Conservation (phyloP, 441 rosid species). For the Dalechampia spathulata region DNA sequence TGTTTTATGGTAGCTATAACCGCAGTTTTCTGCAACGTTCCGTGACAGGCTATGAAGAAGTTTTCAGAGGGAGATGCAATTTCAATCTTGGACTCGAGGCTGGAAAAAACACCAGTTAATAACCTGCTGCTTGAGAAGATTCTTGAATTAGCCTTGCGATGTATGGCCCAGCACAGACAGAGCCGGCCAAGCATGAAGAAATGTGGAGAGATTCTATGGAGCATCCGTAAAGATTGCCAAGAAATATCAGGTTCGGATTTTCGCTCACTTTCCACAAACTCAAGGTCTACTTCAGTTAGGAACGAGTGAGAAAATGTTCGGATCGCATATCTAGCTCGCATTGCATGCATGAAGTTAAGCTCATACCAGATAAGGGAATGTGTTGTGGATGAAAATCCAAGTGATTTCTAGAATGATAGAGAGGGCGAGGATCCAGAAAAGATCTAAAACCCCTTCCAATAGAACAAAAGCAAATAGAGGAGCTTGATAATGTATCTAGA, state of each 20-base stretch:
- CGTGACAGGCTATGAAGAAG: constrained; percentile 74
- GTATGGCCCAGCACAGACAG: constrained; percentile 67
- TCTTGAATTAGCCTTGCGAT: constrained; percentile 64
- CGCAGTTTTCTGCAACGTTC: too few species aligned
- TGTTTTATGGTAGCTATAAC: too few species aligned
- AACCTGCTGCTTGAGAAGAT: constrained; percentile 60
- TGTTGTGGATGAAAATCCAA: neutral
- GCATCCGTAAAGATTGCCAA: constrained; percentile 75
- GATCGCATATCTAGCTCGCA: neutral
- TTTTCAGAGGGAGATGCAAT: constrained; percentile 58
- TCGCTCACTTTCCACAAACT: constrained; percentile 26
- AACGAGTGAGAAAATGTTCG: constrained; percentile 12
- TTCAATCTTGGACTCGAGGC: constrained; percentile 58
- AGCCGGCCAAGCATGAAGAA: constrained; percentile 76
- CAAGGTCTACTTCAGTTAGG: constrained; percentile 24
- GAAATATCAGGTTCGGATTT: constrained; percentile 33
- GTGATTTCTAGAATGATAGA: too few species aligned
- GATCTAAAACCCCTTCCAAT: too few species aligned
- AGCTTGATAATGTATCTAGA: too few species aligned
- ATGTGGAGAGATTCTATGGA: constrained; percentile 85
- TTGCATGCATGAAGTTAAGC: neutral
- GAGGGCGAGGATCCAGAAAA: too few species aligned
- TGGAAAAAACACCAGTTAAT: constrained; percentile 38
- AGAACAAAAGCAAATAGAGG: too few species aligned
- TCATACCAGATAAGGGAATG: too few species aligned